These are phyloP conservation scores for Kodamaea anthophila DNA, from an alignment of 1,139 yeast genomes.

Conservation along the genomic window DNA sequence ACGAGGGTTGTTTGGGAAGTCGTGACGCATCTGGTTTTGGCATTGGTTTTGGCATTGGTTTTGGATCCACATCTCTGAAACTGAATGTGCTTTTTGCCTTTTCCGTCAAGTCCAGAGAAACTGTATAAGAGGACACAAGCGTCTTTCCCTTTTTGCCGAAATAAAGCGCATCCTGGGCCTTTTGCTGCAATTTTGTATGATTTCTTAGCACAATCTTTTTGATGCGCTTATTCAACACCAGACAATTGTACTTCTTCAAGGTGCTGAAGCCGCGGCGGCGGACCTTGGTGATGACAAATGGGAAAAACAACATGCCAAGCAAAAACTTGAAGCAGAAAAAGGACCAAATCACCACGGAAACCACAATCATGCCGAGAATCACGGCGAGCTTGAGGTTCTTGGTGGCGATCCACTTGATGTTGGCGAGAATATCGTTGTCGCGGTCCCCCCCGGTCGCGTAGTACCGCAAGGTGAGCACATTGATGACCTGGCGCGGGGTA, in stretches of 20 bases:
- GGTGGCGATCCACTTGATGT: slow-evolving; percentile 54
- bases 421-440: slow-evolving; percentile 41
- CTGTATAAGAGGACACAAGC: too few relatives aligned
- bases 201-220: slow-evolving; percentile 39
- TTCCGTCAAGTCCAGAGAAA: too few relatives aligned
- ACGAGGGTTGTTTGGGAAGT: slow-evolving; percentile 1
- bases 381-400: slow-evolving; percentile 61
- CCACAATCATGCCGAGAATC: slow-evolving; percentile 65
- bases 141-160: too few relatives aligned
- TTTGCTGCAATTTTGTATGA: slow-evolving; percentile 5
- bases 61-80: too few relatives aligned
- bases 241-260: slow-evolving; percentile 55
- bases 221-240: slow-evolving; percentile 50
- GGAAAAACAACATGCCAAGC: slow-evolving; percentile 48
- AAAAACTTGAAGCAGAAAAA: slow-evolving; percentile 57
- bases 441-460: slow-evolving; percentile 45
- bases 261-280: slow-evolving; percentile 27
- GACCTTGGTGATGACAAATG: slow-evolving; percentile 51
- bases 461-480: slow-evolving; percentile 62
- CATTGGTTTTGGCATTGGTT: too few relatives aligned
- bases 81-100: too few relatives aligned
- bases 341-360: slow-evolving; percentile 72
- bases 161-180: slow-evolving; percentile 5
- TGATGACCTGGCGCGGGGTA: slow-evolving; percentile 83
- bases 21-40: too few relatives aligned